phyloP scores from a whole-genome alignment of 306 rosid genomes.

The Vigna trinervia region DNA sequence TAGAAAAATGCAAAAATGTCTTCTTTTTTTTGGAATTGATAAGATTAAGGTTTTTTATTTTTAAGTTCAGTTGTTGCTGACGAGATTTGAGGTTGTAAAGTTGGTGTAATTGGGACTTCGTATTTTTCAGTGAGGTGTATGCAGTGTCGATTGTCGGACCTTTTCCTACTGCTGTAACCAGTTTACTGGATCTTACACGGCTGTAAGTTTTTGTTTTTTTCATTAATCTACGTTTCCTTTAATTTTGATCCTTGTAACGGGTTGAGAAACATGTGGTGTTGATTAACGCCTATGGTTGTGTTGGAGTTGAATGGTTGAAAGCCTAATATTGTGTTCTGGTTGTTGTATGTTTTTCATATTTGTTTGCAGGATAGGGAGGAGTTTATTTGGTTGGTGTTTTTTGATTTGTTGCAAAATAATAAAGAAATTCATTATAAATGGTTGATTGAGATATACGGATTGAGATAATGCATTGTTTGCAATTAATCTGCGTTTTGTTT shows the following conservation, averaged over 20 bases:
- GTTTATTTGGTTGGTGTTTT: not conserved
- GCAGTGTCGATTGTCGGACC: constrained; percentile 99
- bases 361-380: not conserved
- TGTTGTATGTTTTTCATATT: not conserved
- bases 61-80: constrained; percentile 17
- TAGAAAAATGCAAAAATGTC: not conserved
- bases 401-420: not conserved
- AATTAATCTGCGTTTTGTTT: not conserved
- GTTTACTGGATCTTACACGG: constrained; percentile 94
- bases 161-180: constrained; percentile 98
- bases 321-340: not conserved
- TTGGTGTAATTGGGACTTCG: constrained; percentile 34
- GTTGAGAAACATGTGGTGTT: constrained; percentile 2
- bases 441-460: not conserved
- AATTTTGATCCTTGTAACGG: not conserved
- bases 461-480: constrained; percentile 26
- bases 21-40: not conserved
- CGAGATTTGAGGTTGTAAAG: constrained; percentile 27
- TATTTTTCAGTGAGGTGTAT: constrained; percentile 84
- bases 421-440: not conserved
- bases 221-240: constrained; percentile 4
- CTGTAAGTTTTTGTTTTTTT: constrained; percentile 59
- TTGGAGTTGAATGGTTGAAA: constrained; percentile 23
- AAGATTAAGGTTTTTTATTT: not conserved
- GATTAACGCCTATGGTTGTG: not conserved